Evolutionary conservation across 1,284 basidiomycete genomes (phyloP), one percentile per base, ranked within the genome.

Genomic region (Ganoderma resinaceum): DNA sequence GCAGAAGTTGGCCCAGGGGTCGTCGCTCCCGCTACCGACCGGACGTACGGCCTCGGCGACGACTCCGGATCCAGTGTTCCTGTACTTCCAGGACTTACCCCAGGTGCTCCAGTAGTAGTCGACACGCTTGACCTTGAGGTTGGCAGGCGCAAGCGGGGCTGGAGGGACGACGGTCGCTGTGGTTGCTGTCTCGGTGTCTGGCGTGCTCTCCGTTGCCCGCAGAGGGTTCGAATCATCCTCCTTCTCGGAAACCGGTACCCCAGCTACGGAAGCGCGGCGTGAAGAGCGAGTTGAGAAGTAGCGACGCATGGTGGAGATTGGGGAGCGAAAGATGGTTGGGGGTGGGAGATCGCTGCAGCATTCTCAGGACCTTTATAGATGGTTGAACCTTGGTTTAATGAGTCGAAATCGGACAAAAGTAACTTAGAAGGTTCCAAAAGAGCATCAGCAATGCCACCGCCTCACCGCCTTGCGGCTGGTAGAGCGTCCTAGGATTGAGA

Each of bases 61-160:
- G 61, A 87, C 81, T 63, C 83, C 84, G 1, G 85, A 82, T 67
- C 81, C 85, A 67, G 83, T 87, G 77, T 85, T 86, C 83, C 85
- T 69, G 72, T 88, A 89, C 77, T 86, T 88, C 87, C 86, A 88
- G 29, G 75, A 73, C 72, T 83, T 86, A 26, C 80, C 80, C 87
- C 87, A 87, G 67, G 80, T 78, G 73, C 85, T 87, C 76, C 85
- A 88, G 72, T 86, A 87, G 72, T 85, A 80, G 73, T 88, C 87
- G 53, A 89, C 82, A 2, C 85, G 85, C 75, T 88, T 88, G 74
- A 88, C 78, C 55, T 58, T 58, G 20, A 58, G 16, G 33, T n/a
- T 33, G 29, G 31, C 55, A 11, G 55, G 55, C 18, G 55, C 55
- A 8, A 58, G 33, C 37, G 55, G 55, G 7, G 33, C 33, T 16